phyloP scores from a whole-genome alignment of 2,329 filamentous ascomycete species.

The Pseudogymnoascus sp. region DNA sequence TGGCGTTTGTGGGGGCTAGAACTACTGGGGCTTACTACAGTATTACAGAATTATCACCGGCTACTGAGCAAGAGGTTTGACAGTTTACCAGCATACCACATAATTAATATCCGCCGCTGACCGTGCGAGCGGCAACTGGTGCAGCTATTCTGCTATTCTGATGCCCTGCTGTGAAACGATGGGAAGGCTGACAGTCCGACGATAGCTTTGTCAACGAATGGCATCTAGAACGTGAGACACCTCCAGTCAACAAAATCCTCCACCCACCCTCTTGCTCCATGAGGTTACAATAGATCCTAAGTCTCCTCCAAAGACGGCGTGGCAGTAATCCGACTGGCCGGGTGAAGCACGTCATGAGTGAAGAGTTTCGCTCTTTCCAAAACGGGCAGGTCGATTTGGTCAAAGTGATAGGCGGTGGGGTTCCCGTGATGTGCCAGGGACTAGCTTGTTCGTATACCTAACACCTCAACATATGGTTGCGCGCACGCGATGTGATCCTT shows the following conservation, averaged over 20 bases:
- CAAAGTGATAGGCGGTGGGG: not conserved
- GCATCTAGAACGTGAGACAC: not conserved
- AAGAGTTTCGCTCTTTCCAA: not conserved
- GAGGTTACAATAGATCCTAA: not conserved
- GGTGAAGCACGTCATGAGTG: not conserved
- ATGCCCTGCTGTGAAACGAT: not conserved
- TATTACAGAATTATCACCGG: not conserved
- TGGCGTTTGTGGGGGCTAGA: not conserved
- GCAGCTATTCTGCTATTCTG: not conserved
- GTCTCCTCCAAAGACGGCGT: not conserved
- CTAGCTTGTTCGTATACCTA: not conserved
- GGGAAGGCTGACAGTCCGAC: not conserved
- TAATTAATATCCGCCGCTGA: not conserved
- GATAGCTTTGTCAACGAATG: not conserved
- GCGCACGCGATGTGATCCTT: not conserved
- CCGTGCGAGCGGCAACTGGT: not conserved
- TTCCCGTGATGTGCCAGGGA: not conserved
- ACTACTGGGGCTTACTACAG: not conserved
- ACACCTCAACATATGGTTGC: not conserved
- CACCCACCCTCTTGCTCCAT: not conserved
- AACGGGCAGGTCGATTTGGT: not conserved
- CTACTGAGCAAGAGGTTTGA: not conserved
- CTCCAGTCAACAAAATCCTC: not conserved
- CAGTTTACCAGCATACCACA: not conserved
- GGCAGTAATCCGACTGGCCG: not conserved